Base-by-base conservation (phyloP, 371 early-diverging fungal genomes). In the Rhizopus sp. region DNA sequence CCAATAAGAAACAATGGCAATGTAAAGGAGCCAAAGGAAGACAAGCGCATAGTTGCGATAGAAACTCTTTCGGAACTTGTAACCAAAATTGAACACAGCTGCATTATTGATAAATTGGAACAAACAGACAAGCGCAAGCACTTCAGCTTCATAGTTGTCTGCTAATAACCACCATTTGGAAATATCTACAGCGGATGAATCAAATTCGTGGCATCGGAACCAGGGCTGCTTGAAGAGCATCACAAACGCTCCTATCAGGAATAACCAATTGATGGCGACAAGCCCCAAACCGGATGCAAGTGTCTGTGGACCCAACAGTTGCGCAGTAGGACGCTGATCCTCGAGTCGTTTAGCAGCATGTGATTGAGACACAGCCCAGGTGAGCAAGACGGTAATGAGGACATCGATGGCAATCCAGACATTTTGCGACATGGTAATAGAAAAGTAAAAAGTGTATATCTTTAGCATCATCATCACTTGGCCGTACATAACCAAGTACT, bases 341-440 rank as follows among this genome's bases (percentile, higher is more conserved):
- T 81, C 75, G 32, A 92, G 70, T n/a, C 66, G 63, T 40, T 50
- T 53, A 12, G 85, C 83, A 15, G 92, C 83, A 23, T 70, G 68
- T 4, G 84, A 75, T 62, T 84, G 74, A 5, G 92, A 85, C 10
- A 92, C 72, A 12, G 90, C 83, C 73, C 79, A 82, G 4, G 87
- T 77, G 63, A 89, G 59, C 3, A 85, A 67, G 3, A 89, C 80
- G n/a, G 87, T 79, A 34, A 84, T 85, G 15, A 81, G 68, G 0
- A 86, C 87, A 68, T 91, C 92, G 35, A 87, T 74, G 12, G 82
- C 68, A 65, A 91, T 85, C 90, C 90, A 91, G 55, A 85, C 75
- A 31, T 77, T 64, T 59, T 88, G 80, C 4, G 81, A 73, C 62
- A 84, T 64, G 12, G 80, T 70, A 16, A 78, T 65, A 7, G 78